Conservation (phyloP, 2,329 filamentous ascomycete genomes). For the Trichoderma simmonsii region DNA sequence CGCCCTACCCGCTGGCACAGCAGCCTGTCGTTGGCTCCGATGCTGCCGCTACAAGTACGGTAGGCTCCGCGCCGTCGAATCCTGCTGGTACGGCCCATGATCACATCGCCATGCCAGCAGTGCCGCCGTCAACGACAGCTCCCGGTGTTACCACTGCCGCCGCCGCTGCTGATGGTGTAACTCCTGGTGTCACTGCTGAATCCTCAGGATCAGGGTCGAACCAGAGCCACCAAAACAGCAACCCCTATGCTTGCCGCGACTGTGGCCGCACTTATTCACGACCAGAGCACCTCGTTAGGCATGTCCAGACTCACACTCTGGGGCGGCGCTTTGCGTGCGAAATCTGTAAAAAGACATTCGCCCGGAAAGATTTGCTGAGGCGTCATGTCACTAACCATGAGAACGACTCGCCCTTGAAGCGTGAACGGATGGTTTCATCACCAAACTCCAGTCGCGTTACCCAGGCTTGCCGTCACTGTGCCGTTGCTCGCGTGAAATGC, state of each 20-base stretch:
- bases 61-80: background rate
- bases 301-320: conserved; percentile 50
- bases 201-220: conserved; percentile 11
- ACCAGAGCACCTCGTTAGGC: conserved; percentile 52
- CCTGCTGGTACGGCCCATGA: background rate
- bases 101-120: background rate
- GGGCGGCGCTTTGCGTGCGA: conserved; percentile 49
- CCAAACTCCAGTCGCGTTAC: conserved; percentile 48
- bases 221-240: conserved; percentile 29
- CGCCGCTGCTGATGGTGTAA: background rate
- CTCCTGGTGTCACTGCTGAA: background rate
- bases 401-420: conserved; percentile 45
- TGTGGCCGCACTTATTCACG: conserved; percentile 51
- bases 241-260: conserved; percentile 50
- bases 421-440: conserved; percentile 44
- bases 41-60: conserved; percentile 4
- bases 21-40: background rate
- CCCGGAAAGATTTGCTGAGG: conserved; percentile 52
- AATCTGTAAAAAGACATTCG: conserved; percentile 53
- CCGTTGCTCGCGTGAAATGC: conserved; percentile 52
- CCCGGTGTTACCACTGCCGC: background rate
- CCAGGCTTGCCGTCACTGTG: conserved; percentile 52
- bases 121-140: background rate
- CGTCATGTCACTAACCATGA: conserved; percentile 52
- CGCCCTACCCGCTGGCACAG: background rate